Evolutionary conservation across 2,329 filamentous ascomycete species (phyloP).

Genomic region (Exophiala aquamarina): DNA sequence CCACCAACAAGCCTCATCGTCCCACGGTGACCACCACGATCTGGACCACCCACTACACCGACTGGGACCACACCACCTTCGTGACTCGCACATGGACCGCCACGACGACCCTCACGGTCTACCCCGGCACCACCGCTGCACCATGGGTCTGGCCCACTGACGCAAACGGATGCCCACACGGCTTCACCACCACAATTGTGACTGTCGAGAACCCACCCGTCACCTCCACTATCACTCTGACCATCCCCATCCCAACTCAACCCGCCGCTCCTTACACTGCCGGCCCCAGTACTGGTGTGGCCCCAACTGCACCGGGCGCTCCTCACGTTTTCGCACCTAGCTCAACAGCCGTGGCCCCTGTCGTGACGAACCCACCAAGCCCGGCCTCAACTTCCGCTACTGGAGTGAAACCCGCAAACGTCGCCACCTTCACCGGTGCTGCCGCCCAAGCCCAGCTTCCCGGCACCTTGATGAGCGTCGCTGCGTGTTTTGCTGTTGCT

Average conservation of each 20-base stretch:
- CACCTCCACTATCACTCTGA: conserved; percentile 13
- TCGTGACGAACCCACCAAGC: neutral
- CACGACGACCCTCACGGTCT: conserved; percentile 29
- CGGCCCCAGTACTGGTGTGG: neutral
- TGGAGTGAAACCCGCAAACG: conserved; percentile 4
- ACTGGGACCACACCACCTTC: conserved; percentile 21
- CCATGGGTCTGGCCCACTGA: conserved; percentile 25
- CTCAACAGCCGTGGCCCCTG: conserved; percentile 3
- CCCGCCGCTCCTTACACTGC: conserved; percentile 11
- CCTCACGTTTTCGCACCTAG: conserved; percentile 4
- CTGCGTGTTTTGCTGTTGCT: conserved; percentile 21
- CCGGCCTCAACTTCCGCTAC: neutral
- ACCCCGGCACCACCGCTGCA: too few relatives aligned
- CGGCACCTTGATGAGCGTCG: conserved; percentile 20
- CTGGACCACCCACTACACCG: conserved; percentile 2
- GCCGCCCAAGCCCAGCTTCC: conserved; percentile 19
- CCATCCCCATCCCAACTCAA: conserved; percentile 13
- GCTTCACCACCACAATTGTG: conserved; percentile 40
- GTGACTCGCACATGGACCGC: conserved; percentile 28
- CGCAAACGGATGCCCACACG: conserved; percentile 33
- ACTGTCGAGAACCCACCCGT: conserved; percentile 32
- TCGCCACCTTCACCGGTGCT: conserved; percentile 22
- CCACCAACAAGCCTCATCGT: conserved; percentile 45
- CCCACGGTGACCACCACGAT: conserved; percentile 15
- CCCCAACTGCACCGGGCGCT: neutral